Percentiles rank a stretch among this genome's conserved stretches.
Evolutionary conservation across 2,329 filamentous ascomycete species (phyloP).

Genomic region (Thielaviopsis euricoi): DNA sequence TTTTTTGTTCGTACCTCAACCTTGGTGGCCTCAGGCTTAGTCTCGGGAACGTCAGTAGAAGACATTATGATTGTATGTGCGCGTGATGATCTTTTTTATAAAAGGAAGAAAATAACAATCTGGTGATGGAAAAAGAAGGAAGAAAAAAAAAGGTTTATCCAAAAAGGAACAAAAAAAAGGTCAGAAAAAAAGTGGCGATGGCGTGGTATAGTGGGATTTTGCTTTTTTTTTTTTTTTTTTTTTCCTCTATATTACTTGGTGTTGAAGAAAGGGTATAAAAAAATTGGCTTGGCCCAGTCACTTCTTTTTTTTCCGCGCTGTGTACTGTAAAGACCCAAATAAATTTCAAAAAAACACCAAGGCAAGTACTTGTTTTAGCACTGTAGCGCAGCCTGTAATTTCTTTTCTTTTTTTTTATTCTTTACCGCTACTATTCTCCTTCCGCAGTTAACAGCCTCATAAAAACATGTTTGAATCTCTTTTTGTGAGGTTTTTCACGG

Average conservation of each 20-base stretch:
- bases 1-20: constrained; percentile 14
- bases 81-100: neutral
- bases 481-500: no score
- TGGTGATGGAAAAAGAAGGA: neutral
- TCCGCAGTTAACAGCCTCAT: no score
- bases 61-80: constrained; percentile 24
- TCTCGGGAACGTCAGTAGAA: constrained; percentile 33
- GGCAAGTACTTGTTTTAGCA: no score
- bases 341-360: no score
- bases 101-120: constrained; percentile 1
- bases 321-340: no score
- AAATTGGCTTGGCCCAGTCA: no score
- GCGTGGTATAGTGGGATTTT: neutral
- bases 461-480: no score
- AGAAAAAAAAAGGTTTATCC: neutral
- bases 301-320: no score
- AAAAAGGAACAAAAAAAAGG: neutral
- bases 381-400: no score
- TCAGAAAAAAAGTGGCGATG: neutral
- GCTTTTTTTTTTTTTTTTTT: neutral
- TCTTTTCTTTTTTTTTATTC: no score
- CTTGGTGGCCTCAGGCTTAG: constrained; percentile 35
- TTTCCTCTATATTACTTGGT: no score
- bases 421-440: no score
- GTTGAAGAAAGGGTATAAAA: neutral